These are phyloP conservation scores for Candida saitoana DNA, from an alignment of 805 yeast genomes.

Conservation along the genomic window DNA sequence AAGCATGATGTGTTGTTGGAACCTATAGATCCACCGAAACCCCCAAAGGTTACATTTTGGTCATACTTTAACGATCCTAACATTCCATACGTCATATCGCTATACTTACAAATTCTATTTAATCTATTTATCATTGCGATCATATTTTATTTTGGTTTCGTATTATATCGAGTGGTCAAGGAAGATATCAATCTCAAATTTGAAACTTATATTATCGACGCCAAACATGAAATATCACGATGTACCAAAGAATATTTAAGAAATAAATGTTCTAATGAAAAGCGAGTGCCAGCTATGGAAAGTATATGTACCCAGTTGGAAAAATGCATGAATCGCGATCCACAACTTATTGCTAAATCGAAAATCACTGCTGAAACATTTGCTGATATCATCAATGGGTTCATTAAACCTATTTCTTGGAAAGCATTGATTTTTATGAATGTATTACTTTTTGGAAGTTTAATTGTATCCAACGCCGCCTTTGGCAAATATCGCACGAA, in stretches of 20 bases:
- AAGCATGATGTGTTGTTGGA: slow-evolving; percentile 3
- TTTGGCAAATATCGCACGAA: slow-evolving; percentile 34
- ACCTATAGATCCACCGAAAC: slow-evolving; percentile 1
- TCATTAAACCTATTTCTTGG: slow-evolving; percentile 66
- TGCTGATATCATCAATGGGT: slow-evolving; percentile 78
- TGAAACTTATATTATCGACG: slow-evolving; percentile 56
- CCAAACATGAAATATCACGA: slow-evolving; percentile 56
- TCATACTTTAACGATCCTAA: slow-evolving; percentile 34
- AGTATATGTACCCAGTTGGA: slow-evolving; percentile 69
- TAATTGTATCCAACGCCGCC: slow-evolving; percentile 48
- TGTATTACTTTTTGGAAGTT: slow-evolving; percentile 46
- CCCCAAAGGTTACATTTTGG: neutral
- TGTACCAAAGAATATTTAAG: slow-evolving; percentile 68
- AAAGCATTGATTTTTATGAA: slow-evolving; percentile 55
- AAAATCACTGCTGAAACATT: slow-evolving; percentile 74
- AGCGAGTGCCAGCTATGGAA: slow-evolving; percentile 73
- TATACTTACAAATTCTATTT: slow-evolving; percentile 61
- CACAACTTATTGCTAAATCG: slow-evolving; percentile 62
- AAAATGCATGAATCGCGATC: slow-evolving; percentile 78
- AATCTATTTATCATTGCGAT: slow-evolving; percentile 50
- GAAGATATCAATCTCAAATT: slow-evolving; percentile 70
- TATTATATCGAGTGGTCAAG: slow-evolving; percentile 53
- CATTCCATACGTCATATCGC: slow-evolving; percentile 53
- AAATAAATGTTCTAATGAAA: slow-evolving; percentile 66
- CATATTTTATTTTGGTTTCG: slow-evolving; percentile 47